phyloP scores from a whole-genome alignment of 2,329 filamentous ascomycete genomes.

The Dactylellina parvicollis region DNA sequence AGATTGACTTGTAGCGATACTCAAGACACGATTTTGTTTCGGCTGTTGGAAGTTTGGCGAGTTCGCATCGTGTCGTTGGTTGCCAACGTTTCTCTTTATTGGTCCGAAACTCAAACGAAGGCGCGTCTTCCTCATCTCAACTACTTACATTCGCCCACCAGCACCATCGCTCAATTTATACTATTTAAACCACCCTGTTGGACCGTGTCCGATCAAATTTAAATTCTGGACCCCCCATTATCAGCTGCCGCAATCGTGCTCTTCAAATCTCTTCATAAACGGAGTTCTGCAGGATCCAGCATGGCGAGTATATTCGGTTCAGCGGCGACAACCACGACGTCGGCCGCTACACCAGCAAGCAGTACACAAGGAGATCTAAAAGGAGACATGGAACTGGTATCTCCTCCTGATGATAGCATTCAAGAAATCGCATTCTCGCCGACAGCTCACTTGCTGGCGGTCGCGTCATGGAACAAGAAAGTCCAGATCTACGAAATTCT shows the following conservation, averaged over 20 bases:
- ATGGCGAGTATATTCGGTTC: constrained; percentile 65
- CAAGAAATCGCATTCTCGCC: constrained; percentile 86
- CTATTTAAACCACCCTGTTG: not conserved
- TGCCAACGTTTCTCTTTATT: not conserved
- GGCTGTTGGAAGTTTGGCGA: not conserved
- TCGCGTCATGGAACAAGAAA: constrained; percentile 97
- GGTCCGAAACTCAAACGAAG: not conserved
- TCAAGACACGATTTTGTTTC: not conserved
- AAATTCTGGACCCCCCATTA: not conserved
- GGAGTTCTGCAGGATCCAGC: constrained; percentile 44
- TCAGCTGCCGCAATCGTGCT: constrained; percentile 36
- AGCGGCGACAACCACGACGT: constrained; percentile 61
- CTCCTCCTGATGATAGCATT: constrained; percentile 87
- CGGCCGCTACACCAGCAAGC: constrained; percentile 67
- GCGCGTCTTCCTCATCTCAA: constrained; percentile 23
- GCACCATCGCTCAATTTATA: constrained; percentile 3
- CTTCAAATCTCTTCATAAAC: constrained; percentile 51
- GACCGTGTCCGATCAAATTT: not conserved
- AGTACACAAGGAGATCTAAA: constrained; percentile 90
- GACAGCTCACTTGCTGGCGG: constrained; percentile 80
- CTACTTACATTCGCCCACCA: not conserved
- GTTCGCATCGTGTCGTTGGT: not conserved
- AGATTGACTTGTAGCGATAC: too few relatives aligned
- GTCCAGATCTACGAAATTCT: constrained; percentile 96
- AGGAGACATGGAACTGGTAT: constrained; percentile 81